phyloP scores from a whole-genome alignment of 1,139 yeast genomes.

The Kurtzmaniella quercitrusa region DNA sequence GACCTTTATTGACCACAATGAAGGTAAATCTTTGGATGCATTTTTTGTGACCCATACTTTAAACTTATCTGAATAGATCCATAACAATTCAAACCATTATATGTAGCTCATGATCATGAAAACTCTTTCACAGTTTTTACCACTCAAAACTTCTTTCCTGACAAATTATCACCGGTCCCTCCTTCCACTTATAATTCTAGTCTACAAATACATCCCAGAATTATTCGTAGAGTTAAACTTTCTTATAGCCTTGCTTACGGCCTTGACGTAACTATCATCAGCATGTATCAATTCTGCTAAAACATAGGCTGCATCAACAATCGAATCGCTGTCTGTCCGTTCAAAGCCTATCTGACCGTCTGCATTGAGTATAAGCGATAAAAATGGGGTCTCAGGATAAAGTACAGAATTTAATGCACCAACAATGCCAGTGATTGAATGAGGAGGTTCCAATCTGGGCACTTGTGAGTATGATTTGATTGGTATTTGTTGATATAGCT shows the following conservation, averaged over 20 bases:
- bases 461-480: constrained; percentile 9
- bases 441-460: constrained; percentile 49
- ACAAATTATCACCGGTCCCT: neutral
- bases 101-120: too few relatives aligned
- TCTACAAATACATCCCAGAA: constrained; percentile 38
- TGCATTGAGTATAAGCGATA: constrained; percentile 39
- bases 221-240: constrained; percentile 33
- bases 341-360: constrained; percentile 61
- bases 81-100: too few relatives aligned
- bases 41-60: too few relatives aligned
- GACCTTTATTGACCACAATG: neutral
- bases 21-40: too few relatives aligned
- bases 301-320: constrained; percentile 30
- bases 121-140: too few relatives aligned
- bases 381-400: constrained; percentile 11
- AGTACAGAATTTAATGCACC: constrained; percentile 39
- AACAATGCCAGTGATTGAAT: constrained; percentile 47
- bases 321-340: constrained; percentile 33
- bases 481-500: constrained; percentile 8
- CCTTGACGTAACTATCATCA: constrained; percentile 18
- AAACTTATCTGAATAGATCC: too few relatives aligned
- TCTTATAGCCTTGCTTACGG: constrained; percentile 27
- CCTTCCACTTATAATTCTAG: too few relatives aligned
- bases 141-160: too few relatives aligned
- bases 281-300: constrained; percentile 14